Percentiles rank a stretch among this genome's conserved stretches.
Evolutionary conservation across 2,329 filamentous ascomycete species (phyloP).

Genomic region (Cyanodermella asteris): DNA sequence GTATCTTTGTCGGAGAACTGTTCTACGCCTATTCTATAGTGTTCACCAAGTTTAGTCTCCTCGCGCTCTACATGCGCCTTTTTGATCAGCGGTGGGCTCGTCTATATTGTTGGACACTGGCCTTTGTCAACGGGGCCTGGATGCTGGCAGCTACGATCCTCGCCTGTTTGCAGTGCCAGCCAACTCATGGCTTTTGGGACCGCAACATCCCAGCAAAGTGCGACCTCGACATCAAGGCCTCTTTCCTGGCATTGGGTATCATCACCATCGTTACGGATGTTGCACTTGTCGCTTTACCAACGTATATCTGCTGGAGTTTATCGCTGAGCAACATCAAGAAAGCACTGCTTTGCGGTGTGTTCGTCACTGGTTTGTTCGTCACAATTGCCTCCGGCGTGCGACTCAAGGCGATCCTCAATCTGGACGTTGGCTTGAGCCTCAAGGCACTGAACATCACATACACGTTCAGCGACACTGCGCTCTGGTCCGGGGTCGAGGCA

Average conservation of each 20-base stretch:
- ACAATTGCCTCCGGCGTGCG: conserved; percentile 12
- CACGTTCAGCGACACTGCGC: conserved; percentile 14
- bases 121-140: too few relatives aligned
- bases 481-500: conserved; percentile 19
- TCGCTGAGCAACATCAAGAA: conserved; percentile 11
- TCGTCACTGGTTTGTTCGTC: conserved; percentile 10
- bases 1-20: too few relatives aligned
- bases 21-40: too few relatives aligned
- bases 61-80: too few relatives aligned
- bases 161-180: conserved; percentile 11
- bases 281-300: conserved; percentile 9
- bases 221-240: conserved; percentile 9
- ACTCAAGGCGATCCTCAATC: conserved; percentile 15
- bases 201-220: conserved; percentile 8
- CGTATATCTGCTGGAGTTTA: conserved; percentile 9
- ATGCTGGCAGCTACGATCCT: too few relatives aligned
- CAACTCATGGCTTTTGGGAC: conserved; percentile 12
- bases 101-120: too few relatives aligned
- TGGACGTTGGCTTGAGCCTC: too few relatives aligned
- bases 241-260: conserved; percentile 9
- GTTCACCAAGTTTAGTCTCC: too few relatives aligned
- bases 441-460: too few relatives aligned
- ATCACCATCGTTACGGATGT: conserved; percentile 12
- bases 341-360: conserved; percentile 9
- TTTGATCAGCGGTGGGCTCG: too few relatives aligned